Conservation (phyloP, 495 filamentous ascomycete species). For the Lepraria neglecta region DNA sequence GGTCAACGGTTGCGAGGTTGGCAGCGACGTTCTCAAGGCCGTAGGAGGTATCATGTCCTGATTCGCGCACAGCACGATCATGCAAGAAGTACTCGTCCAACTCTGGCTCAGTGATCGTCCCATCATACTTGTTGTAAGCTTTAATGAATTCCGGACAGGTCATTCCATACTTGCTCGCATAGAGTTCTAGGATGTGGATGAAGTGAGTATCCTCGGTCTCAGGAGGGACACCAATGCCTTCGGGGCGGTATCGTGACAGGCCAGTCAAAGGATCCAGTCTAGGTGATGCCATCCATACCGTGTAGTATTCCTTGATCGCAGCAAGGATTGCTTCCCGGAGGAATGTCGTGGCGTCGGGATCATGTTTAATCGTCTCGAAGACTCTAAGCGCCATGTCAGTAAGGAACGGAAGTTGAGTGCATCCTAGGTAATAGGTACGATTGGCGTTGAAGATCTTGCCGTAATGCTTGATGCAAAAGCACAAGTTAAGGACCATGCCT, state of each 20-base stretch:
- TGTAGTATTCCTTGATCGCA: constrained; percentile 94
- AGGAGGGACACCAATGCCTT: constrained; percentile 77
- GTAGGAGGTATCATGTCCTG: constrained; percentile 93
- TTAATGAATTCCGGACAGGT: constrained; percentile 72
- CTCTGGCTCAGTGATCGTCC: constrained; percentile 68
- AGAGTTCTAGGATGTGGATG: constrained; percentile 76
- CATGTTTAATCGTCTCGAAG: constrained; percentile 79
- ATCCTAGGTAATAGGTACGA: constrained; percentile 83
- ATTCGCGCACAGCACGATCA: constrained; percentile 88
- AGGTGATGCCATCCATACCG: constrained; percentile 77
- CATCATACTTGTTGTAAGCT: constrained; percentile 64
- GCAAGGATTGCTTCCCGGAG: constrained; percentile 71
- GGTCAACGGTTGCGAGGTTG: constrained; percentile 83
- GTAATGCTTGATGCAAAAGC: constrained; percentile 96
- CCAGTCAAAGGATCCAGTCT: constrained; percentile 71
- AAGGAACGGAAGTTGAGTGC: constrained; percentile 92
- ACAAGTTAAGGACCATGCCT: constrained; percentile 90
- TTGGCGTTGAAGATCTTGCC: constrained; percentile 97
- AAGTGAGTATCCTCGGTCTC: constrained; percentile 92
- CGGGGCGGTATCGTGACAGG: constrained; percentile 78
- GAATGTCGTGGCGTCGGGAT: constrained; percentile 69
- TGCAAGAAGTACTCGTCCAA: constrained; percentile 94
- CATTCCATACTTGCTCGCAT: constrained; percentile 76
- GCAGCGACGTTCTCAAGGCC: constrained; percentile 82
- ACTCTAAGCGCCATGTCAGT: constrained; percentile 94